Conservation (phyloP, 1,139 yeast species). For the Komagataea norvegica region DNA sequence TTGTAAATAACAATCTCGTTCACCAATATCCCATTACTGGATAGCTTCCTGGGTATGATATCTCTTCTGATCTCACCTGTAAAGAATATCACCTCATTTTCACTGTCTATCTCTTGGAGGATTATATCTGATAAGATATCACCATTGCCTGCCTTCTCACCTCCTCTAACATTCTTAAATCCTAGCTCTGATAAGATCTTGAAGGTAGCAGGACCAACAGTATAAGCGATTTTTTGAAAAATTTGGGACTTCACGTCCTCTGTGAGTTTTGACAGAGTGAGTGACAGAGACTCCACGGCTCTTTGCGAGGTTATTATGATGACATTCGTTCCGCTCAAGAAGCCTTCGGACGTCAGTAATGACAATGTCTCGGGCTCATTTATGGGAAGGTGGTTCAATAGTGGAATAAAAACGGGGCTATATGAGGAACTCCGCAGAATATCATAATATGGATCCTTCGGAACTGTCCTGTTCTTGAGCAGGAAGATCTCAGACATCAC, state of each 20-base stretch:
- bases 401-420: conserved; percentile 56
- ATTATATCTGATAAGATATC: conserved; percentile 62
- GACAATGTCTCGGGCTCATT: conserved; percentile 41
- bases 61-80: conserved; percentile 87
- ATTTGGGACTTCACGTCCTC: conserved; percentile 25
- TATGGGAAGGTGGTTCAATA: conserved; percentile 57
- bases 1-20: conserved; percentile 65
- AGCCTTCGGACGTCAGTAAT: conserved; percentile 40
- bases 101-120: conserved; percentile 34
- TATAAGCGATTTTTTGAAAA: conserved; percentile 55
- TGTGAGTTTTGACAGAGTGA: conserved; percentile 34
- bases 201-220: conserved; percentile 91
- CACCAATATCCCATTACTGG: conserved; percentile 42
- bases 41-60: conserved; percentile 63
- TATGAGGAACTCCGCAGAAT: conserved; percentile 29
- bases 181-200: conserved; percentile 58
- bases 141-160: conserved; percentile 78
- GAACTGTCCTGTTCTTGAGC: conserved; percentile 64
- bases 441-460: conserved; percentile 58
- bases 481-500: conserved; percentile 26
- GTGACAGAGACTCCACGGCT: conserved; percentile 75
- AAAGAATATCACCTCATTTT: conserved; percentile 52
- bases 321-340: conserved; percentile 39
- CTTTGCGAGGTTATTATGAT: conserved; percentile 87
- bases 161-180: conserved; percentile 67